phyloP scores from a whole-genome alignment of 345 rosid species.

The Salix caprea region DNA sequence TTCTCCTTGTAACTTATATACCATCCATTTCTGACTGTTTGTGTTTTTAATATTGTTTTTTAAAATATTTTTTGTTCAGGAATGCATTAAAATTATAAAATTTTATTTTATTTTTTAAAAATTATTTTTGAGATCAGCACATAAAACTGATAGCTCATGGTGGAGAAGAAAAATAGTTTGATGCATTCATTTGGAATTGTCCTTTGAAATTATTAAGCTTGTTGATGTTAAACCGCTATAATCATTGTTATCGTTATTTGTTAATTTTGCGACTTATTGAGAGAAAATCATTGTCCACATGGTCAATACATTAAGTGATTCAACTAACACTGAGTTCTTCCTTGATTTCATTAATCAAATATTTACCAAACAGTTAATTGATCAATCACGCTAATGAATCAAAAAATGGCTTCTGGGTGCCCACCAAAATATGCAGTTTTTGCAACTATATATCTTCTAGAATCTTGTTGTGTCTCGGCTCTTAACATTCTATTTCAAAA shows the following conservation, averaged over 20 bases:
- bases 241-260: not conserved
- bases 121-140: no score
- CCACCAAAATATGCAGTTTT: not conserved
- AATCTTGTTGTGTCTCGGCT: not conserved
- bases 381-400: slow-evolving; percentile 9
- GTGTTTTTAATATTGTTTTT: no score
- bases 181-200: not conserved
- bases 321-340: slow-evolving; percentile 20
- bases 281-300: not conserved
- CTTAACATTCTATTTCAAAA: no score
- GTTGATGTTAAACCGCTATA: not conserved
- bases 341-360: not conserved
- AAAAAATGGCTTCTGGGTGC: not conserved
- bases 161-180: not conserved
- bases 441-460: not conserved
- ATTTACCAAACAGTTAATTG: not conserved
- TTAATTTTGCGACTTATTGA: not conserved
- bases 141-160: no score
- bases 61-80: no score
- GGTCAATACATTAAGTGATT: slow-evolving; percentile 18
- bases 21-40: no score
- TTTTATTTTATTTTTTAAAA: no score
- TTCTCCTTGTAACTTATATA: no score
- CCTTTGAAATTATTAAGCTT: slow-evolving; percentile 4
- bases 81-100: no score